Evolutionary conservation across 2,329 filamentous ascomycete species (phyloP).

Genomic region (Fusarium chuoi): DNA sequence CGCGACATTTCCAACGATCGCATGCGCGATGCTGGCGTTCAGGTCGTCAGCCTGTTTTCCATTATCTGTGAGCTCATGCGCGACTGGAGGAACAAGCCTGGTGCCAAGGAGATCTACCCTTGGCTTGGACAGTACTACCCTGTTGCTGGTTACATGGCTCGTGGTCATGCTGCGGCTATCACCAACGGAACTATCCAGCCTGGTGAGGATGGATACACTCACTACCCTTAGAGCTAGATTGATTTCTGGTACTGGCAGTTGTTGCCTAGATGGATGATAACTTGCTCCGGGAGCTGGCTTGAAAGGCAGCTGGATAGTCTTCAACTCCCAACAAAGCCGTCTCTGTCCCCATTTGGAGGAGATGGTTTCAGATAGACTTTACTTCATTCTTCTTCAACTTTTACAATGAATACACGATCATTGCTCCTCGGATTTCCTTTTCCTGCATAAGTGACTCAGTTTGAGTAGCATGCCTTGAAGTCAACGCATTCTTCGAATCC

Average conservation of each 20-base stretch:
- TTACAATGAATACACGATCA: not conserved
- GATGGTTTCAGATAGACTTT: slow-evolving; percentile 1
- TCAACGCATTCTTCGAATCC: too few relatives aligned
- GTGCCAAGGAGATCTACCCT: slow-evolving; percentile 67
- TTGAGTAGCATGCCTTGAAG: not conserved
- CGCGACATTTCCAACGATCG: slow-evolving; percentile 72
- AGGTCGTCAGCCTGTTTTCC: slow-evolving; percentile 69
- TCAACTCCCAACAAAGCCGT: not conserved
- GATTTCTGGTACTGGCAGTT: not conserved
- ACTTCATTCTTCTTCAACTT: not conserved
- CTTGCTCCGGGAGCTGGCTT: not conserved
- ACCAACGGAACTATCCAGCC: slow-evolving; percentile 67
- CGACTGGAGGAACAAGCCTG: slow-evolving; percentile 70
- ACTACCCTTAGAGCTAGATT: not conserved
- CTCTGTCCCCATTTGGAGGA: not conserved
- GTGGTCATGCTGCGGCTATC: slow-evolving; percentile 69
- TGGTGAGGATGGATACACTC: slow-evolving; percentile 56
- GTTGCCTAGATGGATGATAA: too few relatives aligned
- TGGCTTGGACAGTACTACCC: slow-evolving; percentile 73
- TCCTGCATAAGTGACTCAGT: rapidly evolving
- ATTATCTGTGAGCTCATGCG: slow-evolving; percentile 77
- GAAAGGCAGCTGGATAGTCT: not conserved
- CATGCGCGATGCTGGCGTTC: slow-evolving; percentile 74
- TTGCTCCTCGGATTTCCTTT: rapidly evolving
- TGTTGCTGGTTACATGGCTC: slow-evolving; percentile 71